Percentiles rank a stretch among this genome's conserved stretches.
Evolutionary conservation across 805 yeast species (phyloP).

Genomic region (Yamadazyma ubonensis): DNA sequence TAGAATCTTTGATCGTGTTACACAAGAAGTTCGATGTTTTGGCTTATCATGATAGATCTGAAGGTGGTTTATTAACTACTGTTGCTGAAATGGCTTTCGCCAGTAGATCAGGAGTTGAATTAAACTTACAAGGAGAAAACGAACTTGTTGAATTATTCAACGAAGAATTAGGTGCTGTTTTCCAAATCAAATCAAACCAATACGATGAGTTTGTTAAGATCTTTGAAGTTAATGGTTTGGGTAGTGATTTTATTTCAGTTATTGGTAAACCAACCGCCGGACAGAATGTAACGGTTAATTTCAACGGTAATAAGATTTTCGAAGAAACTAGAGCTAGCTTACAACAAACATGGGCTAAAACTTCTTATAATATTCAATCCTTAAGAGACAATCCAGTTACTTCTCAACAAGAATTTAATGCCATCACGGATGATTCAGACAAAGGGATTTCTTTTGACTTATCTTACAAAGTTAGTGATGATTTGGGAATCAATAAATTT

Average conservation of each 20-base stretch:
- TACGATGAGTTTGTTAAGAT: conserved; percentile 53
- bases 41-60: conserved; percentile 94
- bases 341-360: conserved; percentile 82
- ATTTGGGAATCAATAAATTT: conserved; percentile 34
- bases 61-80: conserved; percentile 90
- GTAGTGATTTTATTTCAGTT: conserved; percentile 49
- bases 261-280: conserved; percentile 66
- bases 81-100: conserved; percentile 96
- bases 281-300: conserved; percentile 50
- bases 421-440: conserved; percentile 74
- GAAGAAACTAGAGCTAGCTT: conserved; percentile 61
- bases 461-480: conserved; percentile 61
- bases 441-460: conserved; percentile 87
- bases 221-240: conserved; percentile 58
- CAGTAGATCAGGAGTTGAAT: conserved; percentile 78
- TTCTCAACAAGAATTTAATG: conserved; percentile 80
- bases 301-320: conserved; percentile 48
- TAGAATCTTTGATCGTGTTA: conserved; percentile 65
- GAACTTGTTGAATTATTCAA: conserved; percentile 66
- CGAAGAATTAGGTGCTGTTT: conserved; percentile 95
- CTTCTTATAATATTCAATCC: conserved; percentile 86
- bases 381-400: conserved; percentile 91
- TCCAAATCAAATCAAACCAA: conserved; percentile 69
- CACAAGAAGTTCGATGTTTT: conserved; percentile 67
- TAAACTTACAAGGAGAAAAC: conserved; percentile 44